A percentile compares a stretch with the other conserved stretches of the same genome.
phyloP scores from a whole-genome alignment of 2,329 filamentous ascomycete genomes.

The Claviceps pazoutovae region DNA sequence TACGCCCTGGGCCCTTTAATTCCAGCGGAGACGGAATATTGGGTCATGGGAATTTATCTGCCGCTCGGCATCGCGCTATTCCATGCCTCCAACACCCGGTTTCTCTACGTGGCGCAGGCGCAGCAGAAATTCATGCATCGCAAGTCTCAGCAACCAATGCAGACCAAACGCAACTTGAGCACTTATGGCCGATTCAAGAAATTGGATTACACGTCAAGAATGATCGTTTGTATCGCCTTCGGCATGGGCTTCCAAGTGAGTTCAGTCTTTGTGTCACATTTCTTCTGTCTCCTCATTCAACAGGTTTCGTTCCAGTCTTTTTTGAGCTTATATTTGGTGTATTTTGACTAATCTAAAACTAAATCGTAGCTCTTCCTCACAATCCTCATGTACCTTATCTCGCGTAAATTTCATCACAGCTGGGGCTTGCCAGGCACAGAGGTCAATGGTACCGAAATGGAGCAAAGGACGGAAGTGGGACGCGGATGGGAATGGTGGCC shows the following conservation, averaged over 20 bases:
- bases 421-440: constrained; percentile 48
- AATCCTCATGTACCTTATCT: constrained; percentile 44
- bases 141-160: not conserved
- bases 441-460: constrained; percentile 33
- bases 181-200: constrained; percentile 17
- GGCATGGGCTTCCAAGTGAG: constrained; percentile 42
- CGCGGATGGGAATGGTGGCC: constrained; percentile 54
- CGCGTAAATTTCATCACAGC: constrained; percentile 20
- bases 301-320: not conserved
- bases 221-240: constrained; percentile 34
- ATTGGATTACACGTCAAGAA: constrained; percentile 29
- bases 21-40: constrained; percentile 42
- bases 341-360: not conserved
- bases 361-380: constrained; percentile 40
- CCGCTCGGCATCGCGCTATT: constrained; percentile 52
- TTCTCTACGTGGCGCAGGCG: constrained; percentile 40
- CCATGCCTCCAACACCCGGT: constrained; percentile 47
- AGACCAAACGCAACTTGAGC: constrained; percentile 11
- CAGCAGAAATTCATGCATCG: constrained; percentile 24
- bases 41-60: constrained; percentile 51
- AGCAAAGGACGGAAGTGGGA: constrained; percentile 29
- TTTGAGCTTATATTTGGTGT: not conserved
- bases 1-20: constrained; percentile 22
- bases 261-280: not conserved
- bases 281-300: not conserved